A percentile compares a stretch with the other conserved stretches of the same genome.
Conservation (phyloP, 805 yeast species). For the Kodamaea jinghongensis region DNA sequence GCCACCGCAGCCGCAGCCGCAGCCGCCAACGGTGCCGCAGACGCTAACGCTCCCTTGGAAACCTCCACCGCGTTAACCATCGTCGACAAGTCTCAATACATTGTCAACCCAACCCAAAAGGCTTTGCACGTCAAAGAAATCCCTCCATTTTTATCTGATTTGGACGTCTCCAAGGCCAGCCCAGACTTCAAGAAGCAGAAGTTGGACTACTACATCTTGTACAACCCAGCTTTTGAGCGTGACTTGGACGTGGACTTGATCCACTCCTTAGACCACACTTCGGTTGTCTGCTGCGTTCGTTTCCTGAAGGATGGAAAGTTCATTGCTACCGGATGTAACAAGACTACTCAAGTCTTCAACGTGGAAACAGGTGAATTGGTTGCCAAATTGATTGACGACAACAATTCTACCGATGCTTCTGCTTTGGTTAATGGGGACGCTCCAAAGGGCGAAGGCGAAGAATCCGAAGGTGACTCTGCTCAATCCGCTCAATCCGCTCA, state of each 20-base stretch:
- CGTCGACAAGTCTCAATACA: constrained; percentile 40
- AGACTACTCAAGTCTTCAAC: constrained; percentile 89
- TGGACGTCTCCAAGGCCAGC: constrained; percentile 75
- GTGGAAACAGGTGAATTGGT: constrained; percentile 89
- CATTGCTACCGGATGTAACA: constrained; percentile 95
- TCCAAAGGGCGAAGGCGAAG: constrained; percentile 21
- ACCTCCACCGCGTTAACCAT: constrained; percentile 34
- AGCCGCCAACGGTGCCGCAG: constrained; percentile 21
- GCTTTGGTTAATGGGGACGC: constrained; percentile 25
- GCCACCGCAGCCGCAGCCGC: constrained; percentile 13
- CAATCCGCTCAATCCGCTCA: constrained; percentile 23
- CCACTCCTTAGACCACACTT: constrained; percentile 86
- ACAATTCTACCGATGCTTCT: constrained; percentile 38
- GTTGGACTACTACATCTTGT: constrained; percentile 81
- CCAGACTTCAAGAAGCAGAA: constrained; percentile 78
- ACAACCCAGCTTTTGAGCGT: constrained; percentile 74
- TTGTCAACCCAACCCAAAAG: constrained; percentile 43
- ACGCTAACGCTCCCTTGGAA: constrained; percentile 17
- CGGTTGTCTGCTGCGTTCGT: constrained; percentile 95
- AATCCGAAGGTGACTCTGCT: constrained; percentile 11
- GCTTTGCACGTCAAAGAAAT: constrained; percentile 66
- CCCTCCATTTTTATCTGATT: constrained; percentile 76
- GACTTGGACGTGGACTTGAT: constrained; percentile 81
- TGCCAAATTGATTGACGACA: constrained; percentile 83
- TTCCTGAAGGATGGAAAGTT: constrained; percentile 89